Evolutionary conservation across 2,329 filamentous ascomycete species (phyloP).

Genomic region (Botrytis hyacinthi): DNA sequence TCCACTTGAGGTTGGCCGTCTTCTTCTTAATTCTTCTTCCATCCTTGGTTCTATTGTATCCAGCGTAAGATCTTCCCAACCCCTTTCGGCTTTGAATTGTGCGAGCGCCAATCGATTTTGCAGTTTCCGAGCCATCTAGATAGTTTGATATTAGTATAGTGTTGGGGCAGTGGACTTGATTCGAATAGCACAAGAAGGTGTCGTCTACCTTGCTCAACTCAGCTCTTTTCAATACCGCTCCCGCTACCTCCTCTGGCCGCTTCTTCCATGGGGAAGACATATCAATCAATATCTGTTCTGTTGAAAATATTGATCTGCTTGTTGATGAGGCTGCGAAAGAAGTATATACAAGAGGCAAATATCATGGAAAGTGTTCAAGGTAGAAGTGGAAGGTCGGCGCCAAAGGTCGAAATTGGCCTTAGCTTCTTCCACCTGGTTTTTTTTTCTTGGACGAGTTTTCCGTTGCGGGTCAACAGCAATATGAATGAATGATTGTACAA

Average conservation of each 20-base stretch:
- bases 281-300: slow-evolving; percentile 1
- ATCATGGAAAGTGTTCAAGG: slow-evolving; percentile 13
- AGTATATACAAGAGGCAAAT: neutral
- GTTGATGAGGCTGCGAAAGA: neutral
- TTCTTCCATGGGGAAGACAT: slow-evolving; percentile 64
- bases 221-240: slow-evolving; percentile 68
- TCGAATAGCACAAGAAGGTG: slow-evolving; percentile 30
- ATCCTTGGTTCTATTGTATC: slow-evolving; percentile 82
- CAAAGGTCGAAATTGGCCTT: slow-evolving; percentile 22
- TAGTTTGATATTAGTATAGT: slow-evolving; percentile 26
- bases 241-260: slow-evolving; percentile 62
- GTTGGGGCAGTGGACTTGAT: neutral
- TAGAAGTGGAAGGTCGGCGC: slow-evolving; percentile 24
- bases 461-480: slow-evolving; percentile 14
- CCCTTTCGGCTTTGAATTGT: slow-evolving; percentile 95
- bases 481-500: neutral
- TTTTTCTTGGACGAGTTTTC: slow-evolving; percentile 16
- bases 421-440: slow-evolving; percentile 18
- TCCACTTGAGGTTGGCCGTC: slow-evolving; percentile 61
- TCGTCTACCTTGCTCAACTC: slow-evolving; percentile 71
- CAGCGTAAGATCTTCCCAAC: slow-evolving; percentile 86
- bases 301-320: neutral
- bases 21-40: slow-evolving; percentile 69
- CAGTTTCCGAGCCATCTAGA: slow-evolving; percentile 84
- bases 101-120: slow-evolving; percentile 93